phyloP scores from a whole-genome alignment of 768 basidiomycete species.

The Boletus patriciae region DNA sequence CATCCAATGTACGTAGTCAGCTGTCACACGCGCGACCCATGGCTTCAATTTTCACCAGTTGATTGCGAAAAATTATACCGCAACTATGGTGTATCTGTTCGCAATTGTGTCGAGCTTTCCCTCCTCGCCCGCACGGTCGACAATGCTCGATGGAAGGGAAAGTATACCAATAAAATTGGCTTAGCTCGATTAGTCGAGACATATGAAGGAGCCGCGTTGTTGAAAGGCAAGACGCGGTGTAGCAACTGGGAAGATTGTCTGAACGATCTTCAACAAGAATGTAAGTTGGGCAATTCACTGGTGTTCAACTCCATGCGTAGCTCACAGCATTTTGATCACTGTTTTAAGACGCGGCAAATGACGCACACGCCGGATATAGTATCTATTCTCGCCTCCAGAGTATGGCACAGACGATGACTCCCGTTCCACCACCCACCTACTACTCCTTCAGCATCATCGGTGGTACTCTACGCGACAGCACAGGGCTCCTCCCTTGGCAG shows the following conservation, averaged over 20 bases:
- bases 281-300: constrained; percentile 40
- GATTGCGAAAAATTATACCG: constrained; percentile 66
- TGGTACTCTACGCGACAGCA: constrained; percentile 46
- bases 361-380: constrained; percentile 62
- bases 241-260: constrained; percentile 71
- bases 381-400: constrained; percentile 48
- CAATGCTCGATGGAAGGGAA: constrained; percentile 70
- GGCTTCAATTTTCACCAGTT: constrained; percentile 39
- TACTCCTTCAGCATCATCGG: constrained; percentile 58
- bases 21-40: background rate
- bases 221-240: constrained; percentile 59
- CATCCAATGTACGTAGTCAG: constrained; percentile 55
- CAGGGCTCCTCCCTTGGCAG: constrained; percentile 43
- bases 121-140: constrained; percentile 71
- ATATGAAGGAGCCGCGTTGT: constrained; percentile 53
- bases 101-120: constrained; percentile 65
- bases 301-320: background rate
- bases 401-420: constrained; percentile 42
- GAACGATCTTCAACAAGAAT: constrained; percentile 50
- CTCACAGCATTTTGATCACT: constrained; percentile 9
- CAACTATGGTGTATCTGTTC: constrained; percentile 42
- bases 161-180: constrained; percentile 58
- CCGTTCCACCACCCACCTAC: constrained; percentile 37
- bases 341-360: constrained; percentile 64
- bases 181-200: constrained; percentile 63